phyloP scores from a whole-genome alignment of 352 stramenopile species.

The Pythium sukuiense region DNA sequence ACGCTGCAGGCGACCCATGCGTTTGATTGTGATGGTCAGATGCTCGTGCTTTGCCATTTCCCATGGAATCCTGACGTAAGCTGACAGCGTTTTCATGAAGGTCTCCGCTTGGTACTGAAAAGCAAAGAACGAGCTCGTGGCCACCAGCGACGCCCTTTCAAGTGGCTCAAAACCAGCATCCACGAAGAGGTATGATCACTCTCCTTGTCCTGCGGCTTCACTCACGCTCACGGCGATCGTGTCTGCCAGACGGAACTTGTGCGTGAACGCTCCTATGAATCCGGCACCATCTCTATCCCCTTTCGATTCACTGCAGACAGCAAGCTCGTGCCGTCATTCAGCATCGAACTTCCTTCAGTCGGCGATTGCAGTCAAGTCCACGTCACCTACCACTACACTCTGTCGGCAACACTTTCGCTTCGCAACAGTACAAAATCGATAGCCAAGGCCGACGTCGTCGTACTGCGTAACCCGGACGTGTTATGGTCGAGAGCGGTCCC shows the following conservation, averaged over 20 bases:
- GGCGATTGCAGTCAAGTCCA: background rate
- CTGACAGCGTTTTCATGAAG: background rate
- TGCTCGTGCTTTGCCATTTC: background rate
- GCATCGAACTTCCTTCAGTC: background rate
- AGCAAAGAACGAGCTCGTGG: background rate
- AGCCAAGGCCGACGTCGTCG: background rate
- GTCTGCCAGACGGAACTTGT: background rate
- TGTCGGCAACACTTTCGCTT: background rate
- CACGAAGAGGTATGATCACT: background rate
- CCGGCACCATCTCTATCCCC: background rate
- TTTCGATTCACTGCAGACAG: background rate
- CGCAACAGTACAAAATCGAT: conserved; percentile 6
- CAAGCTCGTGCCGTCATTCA: conserved; percentile 1
- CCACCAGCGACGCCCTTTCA: background rate
- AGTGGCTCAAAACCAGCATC: background rate
- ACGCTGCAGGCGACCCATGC: background rate
- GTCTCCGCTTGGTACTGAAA: background rate
- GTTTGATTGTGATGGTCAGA: background rate
- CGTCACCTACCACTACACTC: background rate
- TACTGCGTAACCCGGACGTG: background rate
- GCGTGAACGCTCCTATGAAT: background rate
- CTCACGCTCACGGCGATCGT: background rate
- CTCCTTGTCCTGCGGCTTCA: too few relatives aligned
- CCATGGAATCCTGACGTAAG: too few relatives aligned
- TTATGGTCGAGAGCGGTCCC: conserved; percentile 2